Base-by-base conservation (phyloP, 805 yeast genomes). In the Kodamaea lidongshanica region DNA sequence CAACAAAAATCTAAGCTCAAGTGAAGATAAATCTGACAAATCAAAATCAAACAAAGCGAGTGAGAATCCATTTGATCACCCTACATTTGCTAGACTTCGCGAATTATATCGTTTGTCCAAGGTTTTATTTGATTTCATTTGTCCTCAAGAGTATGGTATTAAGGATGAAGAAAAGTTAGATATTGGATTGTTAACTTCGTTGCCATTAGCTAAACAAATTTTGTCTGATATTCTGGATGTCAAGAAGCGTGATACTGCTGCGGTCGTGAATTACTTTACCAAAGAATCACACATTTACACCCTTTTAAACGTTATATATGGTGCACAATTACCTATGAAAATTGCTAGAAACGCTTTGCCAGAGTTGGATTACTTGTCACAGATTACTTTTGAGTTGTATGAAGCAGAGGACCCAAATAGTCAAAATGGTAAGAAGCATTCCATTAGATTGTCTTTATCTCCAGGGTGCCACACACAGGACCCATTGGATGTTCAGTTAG, bases 381-480 rank as follows among this genome's bases (percentile, higher is more conserved):
- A 92, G 53, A 87, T 92, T 44, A 82, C 79, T 7, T 92, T 92
- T 60, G 99, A 92, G 55, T 61, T 92, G 16, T 92, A 87, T 55
- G 97, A 92, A 55, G 72, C 77, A 23, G 77, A 76, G 17, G 92
- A 83, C 41, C 69, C 73, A 19, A 47, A 42, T 9, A 63, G 70
- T 20, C 65, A 72, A 7, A 79, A 80, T 6, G 77, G 75, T 31
- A 84, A 85, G 56, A 80, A 83, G 47, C 95, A 89, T 53, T 81
- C 96, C 4, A 81, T 92, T 33, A 72, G 97, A 48, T 69, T 92
- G 38, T 80, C 89, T n/a, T 68, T 92, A 44, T 83, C 96, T 4
- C 97, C 98, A 1, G 99, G 99, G 12, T 92, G 98, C 57, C 96
- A 92, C 58, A 88, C 97, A 0, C 95, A 87, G 48, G 95, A 89